These are phyloP conservation scores for Endogone sp. DNA, from an alignment of 192 early-diverging fungal species.

Conservation along the genomic window DNA sequence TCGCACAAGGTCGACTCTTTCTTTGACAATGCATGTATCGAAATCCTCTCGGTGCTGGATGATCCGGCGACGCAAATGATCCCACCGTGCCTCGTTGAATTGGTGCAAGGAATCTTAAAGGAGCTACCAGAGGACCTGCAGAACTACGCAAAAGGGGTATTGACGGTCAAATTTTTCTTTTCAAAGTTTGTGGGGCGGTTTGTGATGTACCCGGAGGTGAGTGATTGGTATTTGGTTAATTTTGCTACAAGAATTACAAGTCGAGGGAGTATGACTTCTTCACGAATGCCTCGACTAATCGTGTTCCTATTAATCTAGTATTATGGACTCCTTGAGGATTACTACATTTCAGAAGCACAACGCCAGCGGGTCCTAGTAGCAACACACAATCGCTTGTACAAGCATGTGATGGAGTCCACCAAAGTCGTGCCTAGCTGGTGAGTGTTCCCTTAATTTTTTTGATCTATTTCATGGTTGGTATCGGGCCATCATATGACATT, in stretches of 20 bases:
- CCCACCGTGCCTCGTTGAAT: slow-evolving; percentile 28
- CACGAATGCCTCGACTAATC: too few relatives aligned
- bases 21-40: slow-evolving; percentile 26
- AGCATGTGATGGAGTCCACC: slow-evolving; percentile 28
- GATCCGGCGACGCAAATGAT: slow-evolving; percentile 17
- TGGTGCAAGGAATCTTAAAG: slow-evolving; percentile 20
- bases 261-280: too few relatives aligned
- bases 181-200: slow-evolving; percentile 35
- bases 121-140: slow-evolving; percentile 17
- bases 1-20: slow-evolving; percentile 23
- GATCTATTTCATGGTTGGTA: too few relatives aligned
- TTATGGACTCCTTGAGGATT: slow-evolving; percentile 35
- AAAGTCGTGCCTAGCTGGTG: slow-evolving; percentile 36
- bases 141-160: slow-evolving; percentile 28
- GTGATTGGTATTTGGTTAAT: too few relatives aligned
- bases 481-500: too few relatives aligned
- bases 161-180: slow-evolving; percentile 38
- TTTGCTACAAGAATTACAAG: background rate
- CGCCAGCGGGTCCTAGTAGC: slow-evolving; percentile 27
- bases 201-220: slow-evolving; percentile 35
- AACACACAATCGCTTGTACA: slow-evolving; percentile 31
- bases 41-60: slow-evolving; percentile 23
- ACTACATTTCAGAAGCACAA: slow-evolving; percentile 29
- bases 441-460: background rate
- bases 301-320: slow-evolving; percentile 12